These are phyloP conservation scores for Tricholoma sp. DNA, from an alignment of 768 basidiomycete genomes.

Conservation along the genomic window DNA sequence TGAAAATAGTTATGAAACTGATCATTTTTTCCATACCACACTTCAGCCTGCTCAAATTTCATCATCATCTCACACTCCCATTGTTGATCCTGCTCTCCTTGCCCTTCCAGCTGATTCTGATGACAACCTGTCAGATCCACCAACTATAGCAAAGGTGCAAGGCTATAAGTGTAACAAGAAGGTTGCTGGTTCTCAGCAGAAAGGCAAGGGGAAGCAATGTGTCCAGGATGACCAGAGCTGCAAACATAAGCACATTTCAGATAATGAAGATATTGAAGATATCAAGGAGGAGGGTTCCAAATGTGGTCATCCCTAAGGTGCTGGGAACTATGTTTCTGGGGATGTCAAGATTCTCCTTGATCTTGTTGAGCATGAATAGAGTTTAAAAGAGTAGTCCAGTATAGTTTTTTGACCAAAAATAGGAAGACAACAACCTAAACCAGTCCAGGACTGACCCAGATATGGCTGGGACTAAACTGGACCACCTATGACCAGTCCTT, in stretches of 20 bases:
- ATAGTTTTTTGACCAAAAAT: too few species aligned
- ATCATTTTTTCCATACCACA: too few species aligned
- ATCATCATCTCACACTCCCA: background rate
- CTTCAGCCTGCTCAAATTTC: too few species aligned
- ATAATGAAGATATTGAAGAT: background rate
- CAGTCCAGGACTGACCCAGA: too few species aligned
- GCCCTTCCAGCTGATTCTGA: background rate
- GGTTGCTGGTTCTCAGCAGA: background rate
- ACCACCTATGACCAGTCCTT: too few species aligned
- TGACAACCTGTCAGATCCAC: conserved; percentile 1
- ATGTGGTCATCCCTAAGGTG: conserved; percentile 11
- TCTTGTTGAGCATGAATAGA: too few species aligned
- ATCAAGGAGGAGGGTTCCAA: conserved; percentile 4
- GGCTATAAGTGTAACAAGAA: background rate
- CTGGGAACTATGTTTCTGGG: conserved; percentile 13
- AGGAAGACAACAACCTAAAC: too few species aligned
- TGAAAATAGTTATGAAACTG: background rate
- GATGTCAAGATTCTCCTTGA: too few species aligned
- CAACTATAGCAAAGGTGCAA: conserved; percentile 5
- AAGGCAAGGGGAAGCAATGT: conserved; percentile 3
- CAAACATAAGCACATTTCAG: conserved; percentile 18
- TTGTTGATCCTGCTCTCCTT: background rate
- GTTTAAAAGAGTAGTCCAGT: too few species aligned
- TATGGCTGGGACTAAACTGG: too few species aligned
- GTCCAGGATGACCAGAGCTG: background rate